Evolutionary conservation across 345 rosid species (phyloP).

Genomic region (Eucalyptus pauciflora): DNA sequence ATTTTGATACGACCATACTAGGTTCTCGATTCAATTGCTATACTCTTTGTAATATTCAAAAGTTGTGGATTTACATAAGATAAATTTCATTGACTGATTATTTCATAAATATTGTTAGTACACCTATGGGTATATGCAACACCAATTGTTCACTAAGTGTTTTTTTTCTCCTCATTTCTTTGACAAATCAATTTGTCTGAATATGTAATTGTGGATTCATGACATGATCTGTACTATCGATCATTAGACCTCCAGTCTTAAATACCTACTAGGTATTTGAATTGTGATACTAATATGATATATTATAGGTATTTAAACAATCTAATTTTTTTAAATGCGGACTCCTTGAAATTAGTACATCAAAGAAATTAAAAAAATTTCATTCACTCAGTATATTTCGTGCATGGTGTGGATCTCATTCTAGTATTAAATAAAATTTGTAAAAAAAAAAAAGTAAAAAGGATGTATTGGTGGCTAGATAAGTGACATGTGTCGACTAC

Average conservation of each 20-base stretch:
- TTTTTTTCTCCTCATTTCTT: not conserved
- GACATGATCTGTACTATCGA: not conserved
- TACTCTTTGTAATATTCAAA: not conserved
- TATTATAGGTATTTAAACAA: not conserved
- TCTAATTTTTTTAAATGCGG: not conserved
- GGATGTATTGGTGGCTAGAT: not conserved
- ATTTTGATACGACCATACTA: not conserved
- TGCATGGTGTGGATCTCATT: not conserved
- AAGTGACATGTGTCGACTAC: not conserved
- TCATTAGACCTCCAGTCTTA: not conserved
- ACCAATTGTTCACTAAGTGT: not conserved
- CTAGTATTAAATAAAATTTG: not conserved
- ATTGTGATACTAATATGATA: not conserved
- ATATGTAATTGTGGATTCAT: not conserved
- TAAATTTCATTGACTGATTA: not conserved
- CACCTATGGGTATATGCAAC: not conserved
- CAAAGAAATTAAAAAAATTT: not conserved
- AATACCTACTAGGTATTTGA: not conserved
- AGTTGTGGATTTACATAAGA: not conserved
- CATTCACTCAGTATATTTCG: not conserved
- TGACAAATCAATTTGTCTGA: not conserved
- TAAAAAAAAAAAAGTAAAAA: not conserved
- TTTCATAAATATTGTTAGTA: not conserved
- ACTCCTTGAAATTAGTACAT: not conserved
- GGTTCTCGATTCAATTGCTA: not conserved